These are phyloP conservation scores for Sarocladium strictum DNA, from an alignment of 2,329 filamentous ascomycete genomes.

Conservation along the genomic window DNA sequence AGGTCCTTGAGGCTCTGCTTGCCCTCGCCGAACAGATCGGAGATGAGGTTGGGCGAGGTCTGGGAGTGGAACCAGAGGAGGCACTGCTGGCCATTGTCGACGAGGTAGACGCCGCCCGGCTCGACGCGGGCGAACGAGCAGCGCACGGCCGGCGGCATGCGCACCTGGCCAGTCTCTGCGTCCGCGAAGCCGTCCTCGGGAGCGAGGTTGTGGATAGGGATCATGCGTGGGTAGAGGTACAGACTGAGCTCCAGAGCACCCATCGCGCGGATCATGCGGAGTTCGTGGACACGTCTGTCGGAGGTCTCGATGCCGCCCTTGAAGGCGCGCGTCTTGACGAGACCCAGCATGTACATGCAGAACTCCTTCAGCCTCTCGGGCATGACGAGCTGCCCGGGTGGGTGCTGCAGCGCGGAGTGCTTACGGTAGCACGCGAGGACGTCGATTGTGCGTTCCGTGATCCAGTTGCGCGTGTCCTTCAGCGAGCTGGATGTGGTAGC, in stretches of 20 bases:
- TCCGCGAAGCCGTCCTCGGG: slow-evolving; percentile 91
- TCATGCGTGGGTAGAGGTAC: slow-evolving; percentile 92
- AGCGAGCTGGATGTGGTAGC: slow-evolving; percentile 61
- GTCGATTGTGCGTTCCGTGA: slow-evolving; percentile 90
- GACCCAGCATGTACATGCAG: slow-evolving; percentile 87
- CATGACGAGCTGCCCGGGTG: slow-evolving; percentile 87
- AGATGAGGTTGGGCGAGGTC: slow-evolving; percentile 84
- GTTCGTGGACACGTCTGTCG: slow-evolving; percentile 84
- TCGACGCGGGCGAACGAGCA: slow-evolving; percentile 85
- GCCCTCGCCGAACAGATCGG: slow-evolving; percentile 82
- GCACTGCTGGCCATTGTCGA: slow-evolving; percentile 91
- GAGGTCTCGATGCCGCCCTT: slow-evolving; percentile 89
- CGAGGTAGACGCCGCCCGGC: slow-evolving; percentile 86
- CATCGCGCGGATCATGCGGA: slow-evolving; percentile 85
- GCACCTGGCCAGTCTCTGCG: slow-evolving; percentile 73
- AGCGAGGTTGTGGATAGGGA: slow-evolving; percentile 83
- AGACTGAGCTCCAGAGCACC: slow-evolving; percentile 78
- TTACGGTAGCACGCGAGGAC: slow-evolving; percentile 89
- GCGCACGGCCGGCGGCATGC: slow-evolving; percentile 73
- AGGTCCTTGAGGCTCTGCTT: slow-evolving; percentile 64
- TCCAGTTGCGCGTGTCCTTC: slow-evolving; percentile 75
- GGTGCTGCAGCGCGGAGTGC: slow-evolving; percentile 79
- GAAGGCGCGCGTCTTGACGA: slow-evolving; percentile 87
- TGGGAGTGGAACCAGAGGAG: slow-evolving; percentile 89
- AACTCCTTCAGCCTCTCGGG: slow-evolving; percentile 96